Evolutionary conservation across 768 basidiomycete species (phyloP).

Genomic region (Leccinum pellstonianum): DNA sequence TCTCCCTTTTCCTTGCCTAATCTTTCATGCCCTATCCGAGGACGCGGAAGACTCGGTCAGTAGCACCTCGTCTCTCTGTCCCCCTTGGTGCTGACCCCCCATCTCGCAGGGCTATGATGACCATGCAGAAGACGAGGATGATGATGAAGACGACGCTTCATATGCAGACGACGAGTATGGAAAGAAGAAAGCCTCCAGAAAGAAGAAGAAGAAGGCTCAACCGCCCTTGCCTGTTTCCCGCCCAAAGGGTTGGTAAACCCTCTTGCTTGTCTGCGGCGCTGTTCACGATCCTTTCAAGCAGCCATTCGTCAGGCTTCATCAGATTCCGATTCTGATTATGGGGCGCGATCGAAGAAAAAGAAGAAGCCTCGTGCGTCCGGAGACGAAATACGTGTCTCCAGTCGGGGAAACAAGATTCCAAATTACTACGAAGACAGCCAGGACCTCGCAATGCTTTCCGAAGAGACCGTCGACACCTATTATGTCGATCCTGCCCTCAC

Average conservation of each 20-base stretch:
- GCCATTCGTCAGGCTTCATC: conserved; percentile 59
- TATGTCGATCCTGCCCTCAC: conserved; percentile 53
- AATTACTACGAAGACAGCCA: conserved; percentile 80
- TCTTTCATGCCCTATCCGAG: conserved; percentile 12
- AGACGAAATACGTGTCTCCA: conserved; percentile 76
- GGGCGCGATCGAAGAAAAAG: conserved; percentile 84
- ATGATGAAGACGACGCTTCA: conserved; percentile 75
- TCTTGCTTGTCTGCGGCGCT: conserved; percentile 5
- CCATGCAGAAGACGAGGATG: conserved; percentile 49
- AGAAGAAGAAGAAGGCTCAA: conserved; percentile 56
- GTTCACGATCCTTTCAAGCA: conserved; percentile 31
- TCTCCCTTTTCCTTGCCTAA: conserved; percentile 3
- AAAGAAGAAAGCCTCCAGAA: conserved; percentile 65
- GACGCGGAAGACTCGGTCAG: conserved; percentile 34
- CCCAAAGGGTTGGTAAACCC: conserved; percentile 52
- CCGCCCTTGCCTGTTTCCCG: conserved; percentile 46
- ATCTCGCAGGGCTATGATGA: conserved; percentile 62
- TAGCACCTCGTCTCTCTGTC: conserved; percentile 13
- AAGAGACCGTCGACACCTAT: conserved; percentile 51
- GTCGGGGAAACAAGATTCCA: conserved; percentile 73
- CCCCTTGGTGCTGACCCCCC: conserved; percentile 21
- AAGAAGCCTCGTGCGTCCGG: conserved; percentile 56
- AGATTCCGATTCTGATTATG: conserved; percentile 87
- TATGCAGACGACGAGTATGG: conserved; percentile 78
- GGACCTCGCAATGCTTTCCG: conserved; percentile 69